Evolutionary conservation across 495 filamentous ascomycete species (phyloP).

Genomic region (Hypomontagnella monticulosa): DNA sequence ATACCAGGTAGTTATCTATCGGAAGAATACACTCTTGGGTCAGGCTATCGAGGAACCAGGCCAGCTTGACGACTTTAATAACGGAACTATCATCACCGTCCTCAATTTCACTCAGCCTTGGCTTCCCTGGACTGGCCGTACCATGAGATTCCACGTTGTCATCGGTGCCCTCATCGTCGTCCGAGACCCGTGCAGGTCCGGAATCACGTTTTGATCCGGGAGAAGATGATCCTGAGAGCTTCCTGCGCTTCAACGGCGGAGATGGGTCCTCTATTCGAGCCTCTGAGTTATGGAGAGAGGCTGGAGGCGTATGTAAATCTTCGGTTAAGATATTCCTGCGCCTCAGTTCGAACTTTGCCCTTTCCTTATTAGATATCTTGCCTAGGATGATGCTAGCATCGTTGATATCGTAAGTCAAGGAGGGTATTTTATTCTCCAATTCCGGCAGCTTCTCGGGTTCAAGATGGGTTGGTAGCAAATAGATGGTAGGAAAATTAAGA

Average conservation of each 20-base stretch:
- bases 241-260: slow-evolving; percentile 50
- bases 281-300: not conserved
- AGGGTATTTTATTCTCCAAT: slow-evolving; percentile 69
- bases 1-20: slow-evolving; percentile 70
- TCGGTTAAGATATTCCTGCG: slow-evolving; percentile 66
- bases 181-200: not conserved
- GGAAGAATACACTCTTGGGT: slow-evolving; percentile 63
- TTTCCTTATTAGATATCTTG: slow-evolving; percentile 70
- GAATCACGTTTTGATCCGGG: not conserved
- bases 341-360: slow-evolving; percentile 81
- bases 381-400: slow-evolving; percentile 81
- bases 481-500: slow-evolving; percentile 71
- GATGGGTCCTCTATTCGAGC: slow-evolving; percentile 1
- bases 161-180: slow-evolving; percentile 3
- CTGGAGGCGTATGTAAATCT: slow-evolving; percentile 57
- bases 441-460: slow-evolving; percentile 66
- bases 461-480: slow-evolving; percentile 77
- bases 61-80: slow-evolving; percentile 75
- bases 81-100: slow-evolving; percentile 41
- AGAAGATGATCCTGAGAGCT: slow-evolving; percentile 18
- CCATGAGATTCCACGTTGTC: not conserved
- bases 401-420: slow-evolving; percentile 74
- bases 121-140: slow-evolving; percentile 5
- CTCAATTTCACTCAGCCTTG: slow-evolving; percentile 20
- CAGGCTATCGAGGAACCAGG: slow-evolving; percentile 78